Conservation (phyloP, 2,329 filamentous ascomycete species). For the Allantophomopsis lycopodina region DNA sequence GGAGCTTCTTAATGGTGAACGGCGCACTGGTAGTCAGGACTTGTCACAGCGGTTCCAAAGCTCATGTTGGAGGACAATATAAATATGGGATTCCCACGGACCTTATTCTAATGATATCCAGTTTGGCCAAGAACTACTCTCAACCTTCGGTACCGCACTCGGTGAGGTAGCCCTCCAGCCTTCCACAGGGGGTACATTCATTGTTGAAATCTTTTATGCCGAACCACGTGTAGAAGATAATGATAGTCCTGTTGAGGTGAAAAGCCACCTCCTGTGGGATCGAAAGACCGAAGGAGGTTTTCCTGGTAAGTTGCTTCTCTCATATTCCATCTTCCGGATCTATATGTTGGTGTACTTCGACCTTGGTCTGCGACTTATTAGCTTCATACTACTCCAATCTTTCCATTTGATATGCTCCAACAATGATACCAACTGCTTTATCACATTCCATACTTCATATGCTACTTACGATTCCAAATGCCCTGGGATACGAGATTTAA, state of each 20-base stretch:
- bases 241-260: slow-evolving; percentile 12
- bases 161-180: slow-evolving; percentile 85
- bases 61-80: too few relatives aligned
- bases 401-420: too few relatives aligned
- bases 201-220: slow-evolving; percentile 46
- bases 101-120: slow-evolving; percentile 23
- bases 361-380: too few relatives aligned
- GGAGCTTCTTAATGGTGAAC: too few relatives aligned
- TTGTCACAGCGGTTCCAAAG: too few relatives aligned
- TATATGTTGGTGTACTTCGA: too few relatives aligned
- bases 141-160: slow-evolving; percentile 72
- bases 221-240: slow-evolving; percentile 13
- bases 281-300: slow-evolving; percentile 78
- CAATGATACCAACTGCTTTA: too few relatives aligned
- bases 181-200: slow-evolving; percentile 71
- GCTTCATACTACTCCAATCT: too few relatives aligned
- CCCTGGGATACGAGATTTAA: not conserved
- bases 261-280: slow-evolving; percentile 66
- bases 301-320: slow-evolving; percentile 38
- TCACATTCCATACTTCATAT: not conserved
- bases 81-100: not conserved
- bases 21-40: too few relatives aligned
- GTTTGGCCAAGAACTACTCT: slow-evolving; percentile 91
- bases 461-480: not conserved
- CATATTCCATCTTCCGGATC: not conserved